Base-by-base conservation (phyloP, 148 eudicot genomes). In the Hydrangea macrophylla region DNA sequence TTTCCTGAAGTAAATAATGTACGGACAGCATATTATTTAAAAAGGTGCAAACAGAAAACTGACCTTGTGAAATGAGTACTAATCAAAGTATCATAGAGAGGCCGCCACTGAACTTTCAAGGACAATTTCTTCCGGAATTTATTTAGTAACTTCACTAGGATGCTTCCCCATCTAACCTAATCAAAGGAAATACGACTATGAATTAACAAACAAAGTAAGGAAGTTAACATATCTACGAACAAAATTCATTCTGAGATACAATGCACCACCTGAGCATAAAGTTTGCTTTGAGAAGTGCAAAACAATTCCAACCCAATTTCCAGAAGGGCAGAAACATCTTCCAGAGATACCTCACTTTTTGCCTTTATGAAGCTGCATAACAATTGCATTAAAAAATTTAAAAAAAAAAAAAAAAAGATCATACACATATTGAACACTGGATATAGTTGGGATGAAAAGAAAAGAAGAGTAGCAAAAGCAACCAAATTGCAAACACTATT, bases 121-220 rank as follows among this genome's bases (percentile, higher is more conserved):
- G 83, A 75, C 78, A 91, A 73, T 79, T 89, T 92, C 81, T 89
- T 95, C 65, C 90, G 82, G 83, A 81, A 82, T 78, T 87, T 95
- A 72, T 91, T 95, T 66, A 95, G 60, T 56, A 91, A 25, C 78
- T 81, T 87, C 58, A 85, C 93, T 63, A 95, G 82, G 26, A 91
- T 62, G 67, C 79, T 79, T 67, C 97, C 99, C 99, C 99, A 95
- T 79, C 96, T 85, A 79, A 89, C 92, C 99, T 95, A 76, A 75
- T 68, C 36, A 73, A 58, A 39, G 70, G 50, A 73, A 73, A 53
- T 33, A 35, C 44, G 60, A 55, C 25, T 20, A 45, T 36, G 40
- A 58, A 63, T 39, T 44, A 33, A 26, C 64, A 42, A 68, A 75
- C 33, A 44, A 31, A 60, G 55, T 15, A 33, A 50, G 40, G 26